Percentiles rank a stretch among this genome's conserved stretches.
These are phyloP conservation scores for Cladosporium sp. DNA, from an alignment of 2,329 filamentous ascomycete species.

Conservation along the genomic window DNA sequence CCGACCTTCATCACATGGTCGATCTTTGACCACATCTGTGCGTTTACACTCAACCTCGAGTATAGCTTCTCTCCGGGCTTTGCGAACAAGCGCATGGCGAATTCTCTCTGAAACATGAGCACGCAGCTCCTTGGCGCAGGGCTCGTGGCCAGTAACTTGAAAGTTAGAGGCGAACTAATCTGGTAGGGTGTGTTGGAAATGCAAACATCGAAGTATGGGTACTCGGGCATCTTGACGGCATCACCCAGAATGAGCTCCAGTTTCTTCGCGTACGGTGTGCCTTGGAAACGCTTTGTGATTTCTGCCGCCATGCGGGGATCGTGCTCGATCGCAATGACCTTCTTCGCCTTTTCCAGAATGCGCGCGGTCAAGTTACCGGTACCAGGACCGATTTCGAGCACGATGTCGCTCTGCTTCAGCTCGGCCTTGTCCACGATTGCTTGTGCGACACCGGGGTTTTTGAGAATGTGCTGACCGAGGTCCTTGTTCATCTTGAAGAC, in stretches of 20 bases:
- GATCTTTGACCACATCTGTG: conserved; percentile 83
- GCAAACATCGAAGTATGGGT: conserved; percentile 78
- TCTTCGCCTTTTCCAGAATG: conserved; percentile 84
- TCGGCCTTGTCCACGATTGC: conserved; percentile 83
- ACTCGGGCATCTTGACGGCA: conserved; percentile 78
- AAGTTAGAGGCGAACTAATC: conserved; percentile 89
- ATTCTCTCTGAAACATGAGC: conserved; percentile 97
- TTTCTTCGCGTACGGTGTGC: conserved; percentile 77
- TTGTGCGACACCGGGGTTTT: conserved; percentile 82
- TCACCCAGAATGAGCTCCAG: conserved; percentile 89
- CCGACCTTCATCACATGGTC: conserved; percentile 85
- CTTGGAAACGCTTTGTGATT: conserved; percentile 89
- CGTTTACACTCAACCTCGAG: conserved; percentile 86
- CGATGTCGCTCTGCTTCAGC: conserved; percentile 84
- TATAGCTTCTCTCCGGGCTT: conserved; percentile 86
- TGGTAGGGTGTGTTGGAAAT: conserved; percentile 75
- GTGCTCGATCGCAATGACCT: conserved; percentile 82
- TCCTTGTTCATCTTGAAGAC: conserved; percentile 98
- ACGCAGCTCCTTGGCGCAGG: conserved; percentile 81
- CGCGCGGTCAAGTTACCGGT: conserved; percentile 86
- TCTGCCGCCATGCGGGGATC: conserved; percentile 97
- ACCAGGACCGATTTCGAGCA: conserved; percentile 89
- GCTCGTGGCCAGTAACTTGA: conserved; percentile 79
- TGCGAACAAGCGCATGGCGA: conserved; percentile 85
- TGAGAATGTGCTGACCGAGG: conserved; percentile 87